phyloP scores from a whole-genome alignment of 257 asterid genomes.

The Nicotiana paniculata region DNA sequence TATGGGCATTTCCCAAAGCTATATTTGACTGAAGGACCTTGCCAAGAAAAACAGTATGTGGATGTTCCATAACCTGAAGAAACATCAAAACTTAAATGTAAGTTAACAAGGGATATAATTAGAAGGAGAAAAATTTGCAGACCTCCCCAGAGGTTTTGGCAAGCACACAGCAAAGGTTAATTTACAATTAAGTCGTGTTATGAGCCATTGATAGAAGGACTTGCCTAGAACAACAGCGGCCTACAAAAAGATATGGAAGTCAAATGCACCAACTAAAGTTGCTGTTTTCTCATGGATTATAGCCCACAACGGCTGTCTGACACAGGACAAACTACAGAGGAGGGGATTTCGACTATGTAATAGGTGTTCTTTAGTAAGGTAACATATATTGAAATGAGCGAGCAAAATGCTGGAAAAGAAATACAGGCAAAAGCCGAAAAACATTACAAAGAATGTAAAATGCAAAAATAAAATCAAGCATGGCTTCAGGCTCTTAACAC shows the following conservation, averaged over 20 bases:
- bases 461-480: too few relatives aligned
- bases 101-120: background rate
- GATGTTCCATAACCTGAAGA: constrained; percentile 86
- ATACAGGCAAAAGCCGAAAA: too few relatives aligned
- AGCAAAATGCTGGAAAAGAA: too few relatives aligned
- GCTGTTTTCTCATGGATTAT: background rate
- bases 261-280: background rate
- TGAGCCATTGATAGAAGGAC: background rate
- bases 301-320: background rate
- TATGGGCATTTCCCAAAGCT: constrained; percentile 66
- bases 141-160: background rate
- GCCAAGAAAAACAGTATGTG: constrained; percentile 72
- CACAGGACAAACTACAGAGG: background rate
- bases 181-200: background rate
- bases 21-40: constrained; percentile 74
- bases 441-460: too few relatives aligned
- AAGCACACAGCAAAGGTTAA: background rate
- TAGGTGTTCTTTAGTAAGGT: background rate
- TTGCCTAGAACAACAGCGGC: background rate
- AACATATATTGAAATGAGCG: too few relatives aligned
- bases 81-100: background rate
- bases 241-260: background rate
- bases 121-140: background rate
- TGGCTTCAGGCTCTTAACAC: too few relatives aligned
- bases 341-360: background rate